Evolutionary conservation across 2,329 filamentous ascomycete genomes (phyloP), one percentile per base, ranked within the genome.

Genomic region (Penicillium sp.): DNA sequence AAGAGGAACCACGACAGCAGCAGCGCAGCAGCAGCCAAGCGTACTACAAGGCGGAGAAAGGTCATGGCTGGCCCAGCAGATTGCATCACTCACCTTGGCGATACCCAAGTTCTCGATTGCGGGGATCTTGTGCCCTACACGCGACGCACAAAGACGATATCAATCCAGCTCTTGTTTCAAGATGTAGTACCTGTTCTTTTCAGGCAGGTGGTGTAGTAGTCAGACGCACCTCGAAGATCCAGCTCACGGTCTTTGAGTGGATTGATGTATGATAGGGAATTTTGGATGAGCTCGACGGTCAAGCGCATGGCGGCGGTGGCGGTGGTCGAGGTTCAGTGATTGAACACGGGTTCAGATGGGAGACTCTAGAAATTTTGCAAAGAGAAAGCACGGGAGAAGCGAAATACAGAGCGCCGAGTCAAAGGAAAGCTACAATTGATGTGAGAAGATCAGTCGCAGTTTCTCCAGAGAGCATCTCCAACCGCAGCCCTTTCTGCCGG

Each of bases 231-330:
- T 96, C 95, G 89, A 73, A 99, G 91, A 84, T 98, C 93, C 78
- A 99, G 87, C 86, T 99, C 95, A 79, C 95, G 92, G 85, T 99
- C 95, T 82, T 95, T 96, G 78, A 99, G 86, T 77, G 94, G 93
- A 81, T 98, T 99, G 80, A 98, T 90, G 85, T 97, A 99, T 77
- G 94, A 97, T 69, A 96, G 89, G 75, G 95, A 96, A 78, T 87
- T 88, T 79, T 92, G 87, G 81, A 99, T 96, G 73, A 98, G 88
- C 78, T 98, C 95, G 69, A 91, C 89, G 64, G 94, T 97, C 81
- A 99, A 88, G 84, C 94, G 89, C 95, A 99, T 98, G 50, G 65
- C 81, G 74, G 70, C 61, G 66, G 65, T 62, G 50, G 55, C 41
- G 56, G 51, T 41, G 36, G 44, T 52, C 49, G 51, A 59, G 37